phyloP scores from a whole-genome alignment of 371 early-diverging fungal genomes.

The Actinomortierella ambigua region DNA sequence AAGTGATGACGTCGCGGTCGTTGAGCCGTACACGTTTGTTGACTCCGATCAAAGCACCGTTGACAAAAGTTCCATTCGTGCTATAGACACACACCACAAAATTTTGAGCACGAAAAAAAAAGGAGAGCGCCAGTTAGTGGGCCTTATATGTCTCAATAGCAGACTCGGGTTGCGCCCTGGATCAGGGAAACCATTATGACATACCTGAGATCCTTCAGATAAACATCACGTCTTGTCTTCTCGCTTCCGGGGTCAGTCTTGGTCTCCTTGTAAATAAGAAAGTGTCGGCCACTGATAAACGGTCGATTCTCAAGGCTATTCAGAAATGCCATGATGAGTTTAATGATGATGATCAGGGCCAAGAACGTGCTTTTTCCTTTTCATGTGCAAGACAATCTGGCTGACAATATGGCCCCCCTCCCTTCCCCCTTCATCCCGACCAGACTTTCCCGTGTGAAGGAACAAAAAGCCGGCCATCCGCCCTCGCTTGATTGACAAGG shows the following conservation, averaged over 20 bases:
- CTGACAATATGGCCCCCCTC: no score
- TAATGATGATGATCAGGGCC: neutral
- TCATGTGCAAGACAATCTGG: no score
- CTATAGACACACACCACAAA: slow-evolving; percentile 52
- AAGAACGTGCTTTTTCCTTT: neutral
- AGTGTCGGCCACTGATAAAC: slow-evolving; percentile 75
- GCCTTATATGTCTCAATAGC: slow-evolving; percentile 51
- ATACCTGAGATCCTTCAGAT: slow-evolving; percentile 50
- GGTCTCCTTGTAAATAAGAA: slow-evolving; percentile 69
- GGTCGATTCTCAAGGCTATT: slow-evolving; percentile 34
- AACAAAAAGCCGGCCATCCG: no score
- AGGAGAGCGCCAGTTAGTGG: neutral
- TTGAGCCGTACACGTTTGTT: slow-evolving; percentile 58
- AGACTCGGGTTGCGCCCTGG: no score
- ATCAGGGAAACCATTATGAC: slow-evolving; percentile 28
- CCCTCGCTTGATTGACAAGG: no score
- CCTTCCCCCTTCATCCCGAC: no score
- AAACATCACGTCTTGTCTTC: slow-evolving; percentile 11
- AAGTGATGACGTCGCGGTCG: slow-evolving; percentile 69
- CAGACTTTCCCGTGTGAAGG: no score
- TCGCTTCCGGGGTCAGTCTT: slow-evolving; percentile 12
- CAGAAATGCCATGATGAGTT: neutral
- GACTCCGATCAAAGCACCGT: slow-evolving; percentile 56
- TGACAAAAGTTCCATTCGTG: slow-evolving; percentile 80
- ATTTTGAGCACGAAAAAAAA: neutral